Percentiles rank a stretch among this genome's conserved stretches.
phyloP scores from a whole-genome alignment of 495 filamentous ascomycete genomes.

The Penicillium pulvis region DNA sequence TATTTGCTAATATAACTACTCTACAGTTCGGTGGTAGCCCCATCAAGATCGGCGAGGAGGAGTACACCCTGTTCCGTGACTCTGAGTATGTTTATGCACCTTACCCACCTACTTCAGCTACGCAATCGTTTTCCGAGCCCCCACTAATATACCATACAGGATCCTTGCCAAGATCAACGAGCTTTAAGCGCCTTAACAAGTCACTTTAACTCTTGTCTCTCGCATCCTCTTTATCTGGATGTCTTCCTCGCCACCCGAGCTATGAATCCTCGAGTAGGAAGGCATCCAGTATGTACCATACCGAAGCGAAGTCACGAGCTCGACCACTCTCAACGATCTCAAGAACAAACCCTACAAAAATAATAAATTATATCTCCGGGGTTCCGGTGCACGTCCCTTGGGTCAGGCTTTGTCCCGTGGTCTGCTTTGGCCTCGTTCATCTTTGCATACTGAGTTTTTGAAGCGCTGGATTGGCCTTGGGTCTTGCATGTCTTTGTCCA shows the following conservation, averaged over 20 bases:
- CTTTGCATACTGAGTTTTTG: slow-evolving; percentile 44
- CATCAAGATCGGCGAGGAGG: slow-evolving; percentile 95
- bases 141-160: slow-evolving; percentile 48
- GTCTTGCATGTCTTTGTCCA: slow-evolving; percentile 44
- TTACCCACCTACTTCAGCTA: neutral
- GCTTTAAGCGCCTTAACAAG: slow-evolving; percentile 43
- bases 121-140: neutral
- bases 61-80: slow-evolving; percentile 94
- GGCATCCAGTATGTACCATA: slow-evolving; percentile 41
- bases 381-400: neutral
- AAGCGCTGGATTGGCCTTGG: slow-evolving; percentile 48
- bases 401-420: slow-evolving; percentile 15
- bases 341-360: slow-evolving; percentile 28
- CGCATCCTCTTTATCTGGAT: slow-evolving; percentile 13
- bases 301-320: slow-evolving; percentile 38
- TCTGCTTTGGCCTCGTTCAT: slow-evolving; percentile 13
- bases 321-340: slow-evolving; percentile 32
- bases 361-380: slow-evolving; percentile 16
- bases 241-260: slow-evolving; percentile 15
- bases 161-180: slow-evolving; percentile 90
- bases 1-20: slow-evolving; percentile 13
- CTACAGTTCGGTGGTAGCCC: slow-evolving; percentile 90
- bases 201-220: slow-evolving; percentile 22
- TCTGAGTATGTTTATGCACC: slow-evolving; percentile 74
- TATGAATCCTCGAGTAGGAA: slow-evolving; percentile 17